phyloP scores from a whole-genome alignment of 2,329 filamentous ascomycete genomes.

The Aureobasidium leucospermi region DNA sequence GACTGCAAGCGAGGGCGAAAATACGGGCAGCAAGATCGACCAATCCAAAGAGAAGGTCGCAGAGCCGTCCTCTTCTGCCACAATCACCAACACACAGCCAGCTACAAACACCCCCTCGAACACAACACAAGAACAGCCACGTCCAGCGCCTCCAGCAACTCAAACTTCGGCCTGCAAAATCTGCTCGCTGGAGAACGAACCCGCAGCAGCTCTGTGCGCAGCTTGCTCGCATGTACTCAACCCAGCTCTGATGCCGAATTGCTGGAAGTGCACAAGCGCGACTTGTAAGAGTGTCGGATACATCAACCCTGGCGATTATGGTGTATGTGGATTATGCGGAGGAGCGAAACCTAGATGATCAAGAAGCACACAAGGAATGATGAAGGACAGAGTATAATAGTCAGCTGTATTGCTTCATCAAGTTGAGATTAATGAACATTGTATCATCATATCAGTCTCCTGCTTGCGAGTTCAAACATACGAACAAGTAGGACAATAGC shows the following conservation, averaged over 20 bases:
- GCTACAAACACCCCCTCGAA: background rate
- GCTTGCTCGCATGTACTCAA: slow-evolving; percentile 66
- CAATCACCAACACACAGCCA: slow-evolving; percentile 5
- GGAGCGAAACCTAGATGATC: background rate
- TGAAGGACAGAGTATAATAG: background rate
- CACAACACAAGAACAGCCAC: background rate
- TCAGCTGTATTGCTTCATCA: background rate
- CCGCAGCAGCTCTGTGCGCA: slow-evolving; percentile 51
- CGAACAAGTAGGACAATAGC: background rate
- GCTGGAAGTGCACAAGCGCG: slow-evolving; percentile 58
- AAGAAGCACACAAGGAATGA: background rate
- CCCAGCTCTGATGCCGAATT: slow-evolving; percentile 41
- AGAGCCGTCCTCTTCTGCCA: background rate
- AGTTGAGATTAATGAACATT: background rate
- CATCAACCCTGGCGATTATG: slow-evolving; percentile 62
- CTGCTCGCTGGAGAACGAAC: slow-evolving; percentile 61
- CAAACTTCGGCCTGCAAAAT: slow-evolving; percentile 42
- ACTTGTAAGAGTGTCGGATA: slow-evolving; percentile 53
- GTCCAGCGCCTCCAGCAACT: background rate
- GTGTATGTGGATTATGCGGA: slow-evolving; percentile 64
- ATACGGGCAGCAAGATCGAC: background rate
- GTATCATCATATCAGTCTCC: no score
- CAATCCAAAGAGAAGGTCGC: background rate
- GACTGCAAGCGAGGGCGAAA: slow-evolving; percentile 16
- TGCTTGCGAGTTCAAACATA: no score